Base-by-base conservation (phyloP, 768 basidiomycete genomes). In the Austroboletus festivus region DNA sequence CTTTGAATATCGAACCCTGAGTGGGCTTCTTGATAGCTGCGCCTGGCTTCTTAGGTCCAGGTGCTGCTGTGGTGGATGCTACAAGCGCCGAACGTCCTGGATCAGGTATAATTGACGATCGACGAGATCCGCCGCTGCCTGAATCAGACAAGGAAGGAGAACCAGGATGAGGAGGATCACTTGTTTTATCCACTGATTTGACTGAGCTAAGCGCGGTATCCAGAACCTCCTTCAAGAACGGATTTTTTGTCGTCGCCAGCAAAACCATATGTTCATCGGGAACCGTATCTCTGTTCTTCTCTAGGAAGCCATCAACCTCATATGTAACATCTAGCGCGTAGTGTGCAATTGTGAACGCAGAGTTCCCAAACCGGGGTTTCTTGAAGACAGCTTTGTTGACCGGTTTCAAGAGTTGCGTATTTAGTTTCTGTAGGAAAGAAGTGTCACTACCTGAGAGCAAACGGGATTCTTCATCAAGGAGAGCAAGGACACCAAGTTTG, bases 301-400 rank as follows among this genome's bases (percentile, higher is more conserved):
- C 96, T 65, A 99, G 74, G 71, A 99, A 99, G 18, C 96, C 94
- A 55, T 97, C 96, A 6, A 89, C 91, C 63, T 98, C 96, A 69
- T 99, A 99, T 2, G 94, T 97, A 47, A 99, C 96, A 65, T 99
- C 96, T 61, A 93, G 74, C 5, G 96, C 96, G 67, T 99, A 99
- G 64, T 99, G 96, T 9, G 94, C 90, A 57, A 99, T 92, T 2
- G 95, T 98, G 70, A 99, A 99, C 0, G 94, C 86, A 31, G 92
- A 86, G 63, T 92, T 95, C 39, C 94, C 94, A 67, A 99, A 99
- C n/a, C 96, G 82, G 28, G 96, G 95, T 70, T 98, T 99, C 73
- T 98, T 98, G 82, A 87, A 99, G 6, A 97, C 83, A 15, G 76
- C 76, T 63, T 88, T 90, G 72, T 88, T 86, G 53, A 86, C 85